A percentile compares a stretch with the other conserved stretches of the same genome.
These are phyloP conservation scores for Bipolaris oryzae DNA, from an alignment of 2,329 filamentous ascomycete species.

Conservation along the genomic window DNA sequence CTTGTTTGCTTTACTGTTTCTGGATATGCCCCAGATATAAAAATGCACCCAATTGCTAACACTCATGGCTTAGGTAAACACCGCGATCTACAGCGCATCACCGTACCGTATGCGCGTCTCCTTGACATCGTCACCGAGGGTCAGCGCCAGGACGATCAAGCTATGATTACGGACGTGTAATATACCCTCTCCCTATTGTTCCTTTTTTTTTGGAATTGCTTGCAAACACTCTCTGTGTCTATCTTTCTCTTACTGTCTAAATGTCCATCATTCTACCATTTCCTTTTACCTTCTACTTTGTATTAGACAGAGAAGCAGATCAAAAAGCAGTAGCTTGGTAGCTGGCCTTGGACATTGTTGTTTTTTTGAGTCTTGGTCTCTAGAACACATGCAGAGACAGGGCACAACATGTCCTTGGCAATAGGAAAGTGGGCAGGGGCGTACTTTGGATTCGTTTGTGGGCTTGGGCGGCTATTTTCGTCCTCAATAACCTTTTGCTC, in stretches of 20 bases:
- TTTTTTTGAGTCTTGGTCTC: too few relatives aligned
- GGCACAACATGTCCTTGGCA: too few relatives aligned
- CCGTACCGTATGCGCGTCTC: constrained; percentile 87
- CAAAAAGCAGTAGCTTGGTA: too few relatives aligned
- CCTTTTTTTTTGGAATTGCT: background rate
- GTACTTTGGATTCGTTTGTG: too few relatives aligned
- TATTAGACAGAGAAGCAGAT: constrained; percentile 4
- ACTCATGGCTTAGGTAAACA: constrained; percentile 74
- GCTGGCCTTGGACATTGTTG: too few relatives aligned
- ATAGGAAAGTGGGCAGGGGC: too few relatives aligned
- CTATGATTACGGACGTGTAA: constrained; percentile 46
- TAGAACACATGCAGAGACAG: too few relatives aligned
- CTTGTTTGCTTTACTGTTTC: background rate
- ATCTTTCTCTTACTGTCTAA: background rate
- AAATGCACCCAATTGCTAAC: background rate
- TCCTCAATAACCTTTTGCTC: too few relatives aligned
- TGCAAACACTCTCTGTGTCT: background rate
- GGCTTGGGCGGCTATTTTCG: too few relatives aligned
- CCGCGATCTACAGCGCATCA: constrained; percentile 88
- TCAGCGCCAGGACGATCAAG: constrained; percentile 37
- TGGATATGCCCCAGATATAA: background rate
- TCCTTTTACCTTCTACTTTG: constrained; percentile 1
- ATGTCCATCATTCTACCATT: background rate
- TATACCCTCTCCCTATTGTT: constrained; percentile 1
- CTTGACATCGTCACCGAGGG: constrained; percentile 43